Percentiles rank a stretch among this genome's conserved stretches.
Evolutionary conservation across 139 green algal genomes (phyloP).

Genomic region (Chlamydomonas asymmetrica): DNA sequence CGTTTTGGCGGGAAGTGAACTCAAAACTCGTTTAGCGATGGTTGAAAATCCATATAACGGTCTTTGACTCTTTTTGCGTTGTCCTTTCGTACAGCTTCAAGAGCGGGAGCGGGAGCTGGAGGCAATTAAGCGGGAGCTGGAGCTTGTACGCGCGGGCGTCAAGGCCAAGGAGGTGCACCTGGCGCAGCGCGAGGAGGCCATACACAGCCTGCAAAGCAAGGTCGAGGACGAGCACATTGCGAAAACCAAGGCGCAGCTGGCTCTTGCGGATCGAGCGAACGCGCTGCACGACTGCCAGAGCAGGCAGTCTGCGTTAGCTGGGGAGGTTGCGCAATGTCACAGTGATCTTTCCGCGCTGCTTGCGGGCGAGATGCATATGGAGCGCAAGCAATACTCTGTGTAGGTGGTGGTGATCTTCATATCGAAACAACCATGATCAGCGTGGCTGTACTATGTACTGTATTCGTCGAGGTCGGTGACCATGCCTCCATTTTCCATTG

Average conservation of each 20-base stretch:
- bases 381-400: too few relatives aligned
- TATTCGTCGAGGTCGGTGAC: too few relatives aligned
- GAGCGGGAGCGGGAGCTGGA: slow-evolving; percentile 26
- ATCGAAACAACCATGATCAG: too few relatives aligned
- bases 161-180: slow-evolving; percentile 7
- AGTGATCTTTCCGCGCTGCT: slow-evolving; percentile 24
- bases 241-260: slow-evolving; percentile 26
- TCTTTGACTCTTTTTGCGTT: too few relatives aligned
- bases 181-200: slow-evolving; percentile 3
- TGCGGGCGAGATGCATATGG: background rate
- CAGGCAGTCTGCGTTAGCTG: slow-evolving; percentile 11
- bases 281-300: slow-evolving; percentile 21
- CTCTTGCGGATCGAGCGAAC: slow-evolving; percentile 15
- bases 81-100: slow-evolving; percentile 9
- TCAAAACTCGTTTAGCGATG: background rate
- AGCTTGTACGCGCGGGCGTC: slow-evolving; percentile 9
- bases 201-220: slow-evolving; percentile 7
- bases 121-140: slow-evolving; percentile 18
- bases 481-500: too few relatives aligned
- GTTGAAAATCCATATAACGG: too few relatives aligned
- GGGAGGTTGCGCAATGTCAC: slow-evolving; percentile 32
- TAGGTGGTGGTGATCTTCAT: too few relatives aligned
- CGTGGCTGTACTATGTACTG: too few relatives aligned
- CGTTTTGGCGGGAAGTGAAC: background rate
- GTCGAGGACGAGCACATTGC: slow-evolving; percentile 8